A percentile compares a stretch with the other conserved stretches of the same genome.
These are phyloP conservation scores for Fusarium chuoi DNA, from an alignment of 2,329 filamentous ascomycete genomes.

Conservation along the genomic window DNA sequence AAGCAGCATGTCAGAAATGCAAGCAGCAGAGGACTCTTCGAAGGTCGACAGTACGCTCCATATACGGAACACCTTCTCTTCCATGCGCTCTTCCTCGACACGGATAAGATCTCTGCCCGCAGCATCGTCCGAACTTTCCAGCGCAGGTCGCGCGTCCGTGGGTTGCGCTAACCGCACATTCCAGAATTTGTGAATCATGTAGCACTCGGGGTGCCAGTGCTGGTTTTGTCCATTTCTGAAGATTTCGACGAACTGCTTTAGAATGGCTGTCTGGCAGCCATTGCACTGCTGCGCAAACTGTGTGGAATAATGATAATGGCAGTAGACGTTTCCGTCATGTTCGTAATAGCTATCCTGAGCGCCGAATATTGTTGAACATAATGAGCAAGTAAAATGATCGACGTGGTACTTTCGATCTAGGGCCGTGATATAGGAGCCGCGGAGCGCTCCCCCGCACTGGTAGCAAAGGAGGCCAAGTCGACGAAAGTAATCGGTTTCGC, in stretches of 20 bases:
- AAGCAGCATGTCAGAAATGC: slow-evolving; percentile 98
- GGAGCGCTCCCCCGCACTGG: slow-evolving; percentile 89
- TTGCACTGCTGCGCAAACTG: slow-evolving; percentile 96
- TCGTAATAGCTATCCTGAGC: slow-evolving; percentile 99
- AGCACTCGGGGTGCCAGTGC: slow-evolving; percentile 99
- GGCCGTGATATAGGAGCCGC: slow-evolving; percentile 97
- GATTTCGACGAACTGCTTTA: slow-evolving; percentile 99
- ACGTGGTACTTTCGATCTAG: slow-evolving; percentile 99
- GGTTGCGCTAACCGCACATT: slow-evolving; percentile 85
- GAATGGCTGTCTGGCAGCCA: slow-evolving; percentile 94
- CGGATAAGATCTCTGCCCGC: slow-evolving; percentile 80
- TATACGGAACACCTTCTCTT: slow-evolving; percentile 97
- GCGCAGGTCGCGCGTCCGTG: slow-evolving; percentile 59
- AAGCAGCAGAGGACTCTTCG: slow-evolving; percentile 96
- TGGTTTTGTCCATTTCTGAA: slow-evolving; percentile 98
- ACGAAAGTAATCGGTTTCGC: slow-evolving; percentile 97
- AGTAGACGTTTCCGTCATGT: slow-evolving; percentile 95
- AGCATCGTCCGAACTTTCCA: slow-evolving; percentile 57
- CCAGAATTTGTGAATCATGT: slow-evolving; percentile 99
- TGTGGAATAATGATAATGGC: slow-evolving; percentile 98
- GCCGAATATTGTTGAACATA: slow-evolving; percentile 97
- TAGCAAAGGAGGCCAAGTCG: slow-evolving; percentile 90
- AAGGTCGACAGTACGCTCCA: slow-evolving; percentile 98
- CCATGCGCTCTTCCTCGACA: slow-evolving; percentile 90
- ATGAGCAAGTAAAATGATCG: slow-evolving; percentile 97